Evolutionary conservation across 1,284 basidiomycete species (phyloP), one percentile per base, ranked within the genome.

Genomic region (Apiotrichum brassicae): DNA sequence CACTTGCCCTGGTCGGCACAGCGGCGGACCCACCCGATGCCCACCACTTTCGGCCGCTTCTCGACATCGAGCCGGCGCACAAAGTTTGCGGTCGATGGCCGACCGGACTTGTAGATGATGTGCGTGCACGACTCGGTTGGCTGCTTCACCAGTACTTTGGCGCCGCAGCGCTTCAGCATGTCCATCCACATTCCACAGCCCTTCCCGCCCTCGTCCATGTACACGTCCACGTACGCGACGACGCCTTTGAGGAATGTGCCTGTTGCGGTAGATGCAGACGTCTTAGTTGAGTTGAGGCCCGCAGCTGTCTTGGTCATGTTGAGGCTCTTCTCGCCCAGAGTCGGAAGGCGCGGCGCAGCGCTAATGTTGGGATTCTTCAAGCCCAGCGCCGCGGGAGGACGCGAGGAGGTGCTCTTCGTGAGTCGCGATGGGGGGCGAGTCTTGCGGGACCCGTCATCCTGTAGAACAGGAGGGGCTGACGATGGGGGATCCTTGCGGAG

Each of bases 11-110:
- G 78, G 64, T 93, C 88, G 12, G 81, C 85, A 58, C 86, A 90
- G 60, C 85, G 81, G 2, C 90, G 87, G 3, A 94, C 86, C 91
- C 91, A 95, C n/a, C 81, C 83, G 57, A 93, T 87, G 12, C 88
- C 87, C 13, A 95, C 86, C 12, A 93, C 81, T 35, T 62, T 54
- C n/a, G 77, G 68, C 59, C 51, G 48, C 25, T 86, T 82, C 30
- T 81, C 75, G 20, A 57, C 48, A 8, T 61, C 57, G 39, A 70
- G 64, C 75, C 61, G 59, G 82, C 86, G 81, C 65, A 85, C 90
- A 54, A 83, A 83, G 23, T 79, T 79, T 19, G 90, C 64, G 1
- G 91, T 95, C 43, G 85, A 83, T 58, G 81, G 79, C 44, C 82
- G 72, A 1, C 92, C 92, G 51, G 87, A 85, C 77, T 94, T 95